phyloP scores from a whole-genome alignment of 805 yeast species.

The Yarrowia sp. region DNA sequence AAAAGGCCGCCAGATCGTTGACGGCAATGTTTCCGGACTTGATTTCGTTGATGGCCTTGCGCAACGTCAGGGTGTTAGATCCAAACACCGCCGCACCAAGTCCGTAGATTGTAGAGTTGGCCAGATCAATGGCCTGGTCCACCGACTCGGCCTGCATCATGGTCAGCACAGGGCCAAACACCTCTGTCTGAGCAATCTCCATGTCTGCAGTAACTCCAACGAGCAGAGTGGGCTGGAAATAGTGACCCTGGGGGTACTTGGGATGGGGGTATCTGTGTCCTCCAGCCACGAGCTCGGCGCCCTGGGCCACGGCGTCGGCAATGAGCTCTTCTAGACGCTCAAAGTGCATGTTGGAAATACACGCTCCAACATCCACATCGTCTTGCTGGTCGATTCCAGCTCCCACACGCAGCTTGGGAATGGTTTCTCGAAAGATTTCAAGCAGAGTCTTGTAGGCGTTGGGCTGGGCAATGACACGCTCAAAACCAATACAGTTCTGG shows the following conservation, averaged over 20 bases:
- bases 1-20: constrained; percentile 95
- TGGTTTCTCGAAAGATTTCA: constrained; percentile 52
- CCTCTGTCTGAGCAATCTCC: constrained; percentile 84
- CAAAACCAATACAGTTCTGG: constrained; percentile 97
- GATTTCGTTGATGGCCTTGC: constrained; percentile 59
- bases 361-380: constrained; percentile 94
- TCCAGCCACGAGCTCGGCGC: constrained; percentile 79
- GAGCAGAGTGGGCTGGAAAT: constrained; percentile 84
- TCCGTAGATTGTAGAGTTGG: constrained; percentile 85
- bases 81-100: constrained; percentile 92
- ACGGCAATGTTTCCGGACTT: constrained; percentile 91
- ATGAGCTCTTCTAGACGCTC: constrained; percentile 62
- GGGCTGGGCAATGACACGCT: constrained; percentile 81
- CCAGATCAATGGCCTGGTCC: constrained; percentile 67
- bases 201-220: constrained; percentile 74
- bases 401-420: constrained; percentile 68
- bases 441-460: constrained; percentile 63
- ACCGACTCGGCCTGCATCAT: constrained; percentile 67
- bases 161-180: constrained; percentile 88
- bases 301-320: constrained; percentile 67
- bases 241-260: constrained; percentile 92
- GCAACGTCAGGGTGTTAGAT: constrained; percentile 51
- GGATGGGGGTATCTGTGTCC: constrained; percentile 83
- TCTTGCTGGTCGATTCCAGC: constrained; percentile 88
- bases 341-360: constrained; percentile 77